A percentile compares a stretch with the other conserved stretches of the same genome.
Conservation (phyloP, 75 land plant genomes). For the Sequoia sempervirens region DNA sequence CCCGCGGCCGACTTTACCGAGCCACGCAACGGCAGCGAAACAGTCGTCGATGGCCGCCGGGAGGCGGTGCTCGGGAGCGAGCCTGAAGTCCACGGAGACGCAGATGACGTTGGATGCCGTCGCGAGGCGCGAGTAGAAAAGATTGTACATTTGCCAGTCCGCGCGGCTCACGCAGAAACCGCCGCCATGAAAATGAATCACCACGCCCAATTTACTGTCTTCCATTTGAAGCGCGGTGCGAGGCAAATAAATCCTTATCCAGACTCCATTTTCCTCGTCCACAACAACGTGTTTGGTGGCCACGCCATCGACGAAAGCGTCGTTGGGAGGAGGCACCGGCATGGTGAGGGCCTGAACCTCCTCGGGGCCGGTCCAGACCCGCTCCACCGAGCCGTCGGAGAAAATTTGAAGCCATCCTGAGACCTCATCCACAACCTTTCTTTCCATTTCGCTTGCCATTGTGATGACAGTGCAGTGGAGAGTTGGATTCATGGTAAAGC, state of each 20-base stretch:
- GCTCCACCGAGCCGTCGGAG: slow-evolving; percentile 60
- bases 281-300: slow-evolving; percentile 35
- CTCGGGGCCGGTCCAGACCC: slow-evolving; percentile 45
- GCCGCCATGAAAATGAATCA: slow-evolving; percentile 77
- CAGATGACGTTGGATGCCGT: slow-evolving; percentile 20
- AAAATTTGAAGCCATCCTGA: slow-evolving; percentile 50
- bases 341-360: slow-evolving; percentile 16
- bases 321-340: slow-evolving; percentile 13
- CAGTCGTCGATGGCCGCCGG: slow-evolving; percentile 64
- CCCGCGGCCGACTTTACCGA: slow-evolving; percentile 29
- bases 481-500: not conserved
- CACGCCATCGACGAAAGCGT: slow-evolving; percentile 32
- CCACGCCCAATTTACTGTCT: slow-evolving; percentile 29
- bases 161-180: slow-evolving; percentile 62
- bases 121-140: slow-evolving; percentile 48
- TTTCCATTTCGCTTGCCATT: not conserved
- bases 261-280: slow-evolving; percentile 16
- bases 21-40: slow-evolving; percentile 49
- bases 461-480: not conserved
- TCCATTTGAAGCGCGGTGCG: not conserved
- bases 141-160: slow-evolving; percentile 40
- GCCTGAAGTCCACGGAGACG: slow-evolving; percentile 59
- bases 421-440: slow-evolving; percentile 31
- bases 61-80: slow-evolving; percentile 76
- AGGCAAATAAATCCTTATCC: slow-evolving; percentile 45